These are phyloP conservation scores for Puccinia sorghi DNA, from an alignment of 1,284 basidiomycete genomes.

Conservation along the genomic window DNA sequence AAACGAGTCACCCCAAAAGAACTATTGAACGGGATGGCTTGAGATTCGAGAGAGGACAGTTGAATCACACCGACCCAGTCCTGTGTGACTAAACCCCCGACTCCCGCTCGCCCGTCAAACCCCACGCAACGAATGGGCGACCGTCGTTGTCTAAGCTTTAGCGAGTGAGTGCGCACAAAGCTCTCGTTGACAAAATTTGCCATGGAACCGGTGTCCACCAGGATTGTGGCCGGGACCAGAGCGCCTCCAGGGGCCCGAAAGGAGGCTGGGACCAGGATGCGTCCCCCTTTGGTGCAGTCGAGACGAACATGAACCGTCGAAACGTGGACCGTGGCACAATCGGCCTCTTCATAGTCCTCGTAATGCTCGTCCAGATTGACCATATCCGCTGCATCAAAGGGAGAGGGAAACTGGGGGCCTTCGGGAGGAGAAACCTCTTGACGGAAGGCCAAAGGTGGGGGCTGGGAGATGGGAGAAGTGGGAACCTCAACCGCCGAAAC, in stretches of 20 bases:
- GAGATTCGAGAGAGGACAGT: not conserved
- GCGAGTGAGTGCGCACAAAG: not conserved
- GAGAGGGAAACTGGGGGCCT: not conserved
- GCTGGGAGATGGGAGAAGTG: too few relatives aligned
- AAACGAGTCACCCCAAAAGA: constrained; percentile 13
- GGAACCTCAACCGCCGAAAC: too few relatives aligned
- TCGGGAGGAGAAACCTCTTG: not conserved
- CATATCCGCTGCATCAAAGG: too few relatives aligned
- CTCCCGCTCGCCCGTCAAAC: not conserved
- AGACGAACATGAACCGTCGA: constrained; percentile 2
- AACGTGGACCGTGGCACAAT: not conserved
- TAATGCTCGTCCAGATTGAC: not conserved
- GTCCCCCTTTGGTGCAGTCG: not conserved
- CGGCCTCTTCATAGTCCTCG: not conserved
- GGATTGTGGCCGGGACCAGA: not conserved
- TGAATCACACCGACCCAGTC: not conserved
- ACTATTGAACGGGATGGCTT: not conserved
- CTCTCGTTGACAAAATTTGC: constrained; percentile 8
- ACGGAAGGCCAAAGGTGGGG: not conserved
- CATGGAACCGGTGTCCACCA: not conserved
- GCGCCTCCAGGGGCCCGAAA: not conserved
- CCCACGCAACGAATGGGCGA: not conserved
- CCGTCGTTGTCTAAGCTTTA: not conserved
- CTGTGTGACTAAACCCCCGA: not conserved
- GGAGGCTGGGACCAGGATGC: not conserved